Conservation (phyloP, 257 asterid species). For the Penstemon newberryi region DNA sequence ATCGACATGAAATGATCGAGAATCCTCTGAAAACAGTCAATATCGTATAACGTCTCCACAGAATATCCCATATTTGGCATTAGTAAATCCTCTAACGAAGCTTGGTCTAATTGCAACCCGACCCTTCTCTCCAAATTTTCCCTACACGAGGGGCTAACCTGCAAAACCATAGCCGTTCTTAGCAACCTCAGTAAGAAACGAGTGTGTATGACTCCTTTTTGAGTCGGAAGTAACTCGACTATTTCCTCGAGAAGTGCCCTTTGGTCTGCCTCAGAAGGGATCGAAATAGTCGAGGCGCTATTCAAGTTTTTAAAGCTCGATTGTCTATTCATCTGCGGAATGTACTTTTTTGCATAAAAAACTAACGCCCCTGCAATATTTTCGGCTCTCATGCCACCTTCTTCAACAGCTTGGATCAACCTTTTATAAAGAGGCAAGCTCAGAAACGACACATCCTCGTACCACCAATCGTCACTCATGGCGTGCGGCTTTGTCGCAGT, state of each 20-base stretch:
- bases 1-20: conserved; percentile 46
- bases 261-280: conserved; percentile 41
- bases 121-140: conserved; percentile 47
- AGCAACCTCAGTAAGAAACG: conserved; percentile 44
- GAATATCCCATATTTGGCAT: conserved; percentile 45
- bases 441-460: conserved; percentile 40
- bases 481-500: conserved; percentile 31
- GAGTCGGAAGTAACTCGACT: conserved; percentile 43
- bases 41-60: conserved; percentile 48
- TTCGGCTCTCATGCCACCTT: conserved; percentile 41
- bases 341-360: conserved; percentile 43
- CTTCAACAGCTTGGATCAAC: conserved; percentile 34
- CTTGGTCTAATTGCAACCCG: conserved; percentile 48
- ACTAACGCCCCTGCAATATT: conserved; percentile 37
- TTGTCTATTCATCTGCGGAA: conserved; percentile 39
- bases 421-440: conserved; percentile 45
- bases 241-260: conserved; percentile 51
- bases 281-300: conserved; percentile 19
- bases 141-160: conserved; percentile 34
- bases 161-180: conserved; percentile 36
- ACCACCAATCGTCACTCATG: conserved; percentile 47
- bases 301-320: conserved; percentile 27
- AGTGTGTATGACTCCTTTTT: conserved; percentile 43
- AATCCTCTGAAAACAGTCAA: conserved; percentile 52
- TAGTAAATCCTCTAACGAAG: conserved; percentile 43